Percentiles rank a stretch among this genome's conserved stretches.
Conservation (phyloP, 1,284 basidiomycete genomes). For the Fomitopsis betulina region DNA sequence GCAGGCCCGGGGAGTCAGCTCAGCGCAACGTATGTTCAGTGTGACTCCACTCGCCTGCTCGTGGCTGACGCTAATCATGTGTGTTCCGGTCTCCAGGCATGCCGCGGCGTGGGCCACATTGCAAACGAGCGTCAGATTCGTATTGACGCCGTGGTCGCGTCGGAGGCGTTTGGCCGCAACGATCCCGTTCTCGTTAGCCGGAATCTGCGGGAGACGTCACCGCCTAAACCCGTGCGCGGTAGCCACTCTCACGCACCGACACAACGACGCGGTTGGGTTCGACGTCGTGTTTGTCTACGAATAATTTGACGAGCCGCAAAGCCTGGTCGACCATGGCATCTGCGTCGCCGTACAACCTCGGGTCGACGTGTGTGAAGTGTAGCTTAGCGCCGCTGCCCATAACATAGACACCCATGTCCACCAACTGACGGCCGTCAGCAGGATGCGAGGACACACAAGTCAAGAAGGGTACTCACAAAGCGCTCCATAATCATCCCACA, state of each 20-base stretch:
- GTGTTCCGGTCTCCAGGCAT: slow-evolving; percentile 47
- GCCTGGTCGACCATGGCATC: slow-evolving; percentile 39
- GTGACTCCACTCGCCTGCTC: slow-evolving; percentile 34
- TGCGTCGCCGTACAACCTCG: slow-evolving; percentile 31
- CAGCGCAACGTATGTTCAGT: slow-evolving; percentile 25
- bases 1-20: not conserved
- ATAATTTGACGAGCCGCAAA: slow-evolving; percentile 33
- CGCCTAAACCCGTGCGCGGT: not conserved
- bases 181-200: slow-evolving; percentile 52
- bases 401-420: slow-evolving; percentile 43
- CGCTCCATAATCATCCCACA: slow-evolving; percentile 6
- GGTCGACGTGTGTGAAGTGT: slow-evolving; percentile 50
- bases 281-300: slow-evolving; percentile 35
- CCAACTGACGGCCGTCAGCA: slow-evolving; percentile 33
- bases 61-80: slow-evolving; percentile 45
- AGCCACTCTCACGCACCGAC: slow-evolving; percentile 35
- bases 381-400: slow-evolving; percentile 39
- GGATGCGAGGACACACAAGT: slow-evolving; percentile 2
- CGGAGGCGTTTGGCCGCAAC: slow-evolving; percentile 40
- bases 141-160: slow-evolving; percentile 35
- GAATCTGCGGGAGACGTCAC: slow-evolving; percentile 36
- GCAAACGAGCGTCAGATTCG: slow-evolving; percentile 47
- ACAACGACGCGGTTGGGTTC: slow-evolving; percentile 39
- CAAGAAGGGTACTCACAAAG: slow-evolving; percentile 14
- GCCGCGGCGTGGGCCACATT: slow-evolving; percentile 47